A percentile compares a stretch with the other conserved stretches of the same genome.
Conservation (phyloP, 1,139 yeast species). For the Debaryomycetaceae sp. region DNA sequence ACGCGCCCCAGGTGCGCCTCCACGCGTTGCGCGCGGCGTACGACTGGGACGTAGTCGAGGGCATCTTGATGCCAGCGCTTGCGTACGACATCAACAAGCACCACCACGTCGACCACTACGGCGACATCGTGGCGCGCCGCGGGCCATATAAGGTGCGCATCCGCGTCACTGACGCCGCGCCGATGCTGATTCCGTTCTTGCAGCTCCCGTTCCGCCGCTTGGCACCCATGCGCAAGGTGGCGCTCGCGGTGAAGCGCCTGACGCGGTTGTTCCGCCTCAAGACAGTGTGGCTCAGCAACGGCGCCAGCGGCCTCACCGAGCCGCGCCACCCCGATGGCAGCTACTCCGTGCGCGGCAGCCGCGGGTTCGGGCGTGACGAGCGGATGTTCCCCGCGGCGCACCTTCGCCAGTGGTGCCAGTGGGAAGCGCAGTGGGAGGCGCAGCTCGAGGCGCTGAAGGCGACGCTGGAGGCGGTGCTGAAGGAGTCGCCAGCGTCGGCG, state of each 20-base stretch:
- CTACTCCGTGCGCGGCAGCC: conserved; percentile 23
- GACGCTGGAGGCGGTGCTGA: conserved; percentile 13
- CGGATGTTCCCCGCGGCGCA: conserved; percentile 25
- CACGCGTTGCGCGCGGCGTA: conserved; percentile 24
- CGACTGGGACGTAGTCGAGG: conserved; percentile 30
- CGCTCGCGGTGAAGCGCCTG: conserved; percentile 31
- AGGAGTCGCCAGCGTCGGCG: conserved; percentile 15
- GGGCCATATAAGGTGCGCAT: conserved; percentile 38
- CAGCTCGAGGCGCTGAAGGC: conserved; percentile 7
- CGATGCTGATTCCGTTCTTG: conserved; percentile 25
- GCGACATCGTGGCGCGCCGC: conserved; percentile 21
- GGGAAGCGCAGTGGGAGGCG: conserved; percentile 38
- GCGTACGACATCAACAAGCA: conserved; percentile 32
- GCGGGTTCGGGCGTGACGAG: conserved; percentile 25
- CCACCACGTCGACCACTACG: conserved; percentile 17
- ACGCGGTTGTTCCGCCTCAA: conserved; percentile 18
- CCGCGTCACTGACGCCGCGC: conserved; percentile 28
- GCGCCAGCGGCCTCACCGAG: conserved; percentile 6
- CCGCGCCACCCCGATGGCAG: conserved; percentile 24
- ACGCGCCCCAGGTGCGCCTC: conserved; percentile 7
- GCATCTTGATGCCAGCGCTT: conserved; percentile 32
- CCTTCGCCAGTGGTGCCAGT: conserved; percentile 24
- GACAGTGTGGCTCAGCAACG: conserved; percentile 25
- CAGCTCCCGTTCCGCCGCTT: conserved; percentile 22
- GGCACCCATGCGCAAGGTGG: conserved; percentile 22